phyloP scores from a whole-genome alignment of 805 yeast genomes.

The Kuraishia molischiana region DNA sequence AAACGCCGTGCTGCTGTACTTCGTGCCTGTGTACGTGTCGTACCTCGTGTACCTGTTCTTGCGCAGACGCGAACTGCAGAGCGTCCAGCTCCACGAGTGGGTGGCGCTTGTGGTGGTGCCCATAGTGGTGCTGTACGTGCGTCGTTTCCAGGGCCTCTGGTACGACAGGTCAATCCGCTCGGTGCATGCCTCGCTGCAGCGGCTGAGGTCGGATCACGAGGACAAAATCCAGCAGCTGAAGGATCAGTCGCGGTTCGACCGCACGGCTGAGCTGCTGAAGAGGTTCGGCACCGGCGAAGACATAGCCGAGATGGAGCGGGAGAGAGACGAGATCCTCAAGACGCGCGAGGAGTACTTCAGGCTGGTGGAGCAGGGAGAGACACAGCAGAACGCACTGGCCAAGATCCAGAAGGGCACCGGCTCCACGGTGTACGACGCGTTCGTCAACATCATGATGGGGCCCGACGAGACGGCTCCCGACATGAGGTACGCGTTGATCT shows the following conservation, averaged over 20 bases:
- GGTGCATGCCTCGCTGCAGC: constrained; percentile 14
- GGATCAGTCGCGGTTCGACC: constrained; percentile 59
- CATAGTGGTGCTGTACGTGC: constrained; percentile 6
- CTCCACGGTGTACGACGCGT: constrained; percentile 28
- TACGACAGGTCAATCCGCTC: constrained; percentile 12
- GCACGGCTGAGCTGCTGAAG: constrained; percentile 63
- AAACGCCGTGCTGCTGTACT: constrained; percentile 10
- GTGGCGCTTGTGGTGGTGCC: constrained; percentile 8
- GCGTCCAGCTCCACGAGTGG: not conserved
- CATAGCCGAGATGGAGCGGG: constrained; percentile 23
- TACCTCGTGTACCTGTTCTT: constrained; percentile 12
- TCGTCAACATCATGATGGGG: constrained; percentile 39
- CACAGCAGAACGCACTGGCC: constrained; percentile 5
- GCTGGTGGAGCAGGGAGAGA: constrained; percentile 18
- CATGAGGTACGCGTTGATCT: constrained; percentile 61
- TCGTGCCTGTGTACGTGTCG: constrained; percentile 11
- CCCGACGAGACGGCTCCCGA: constrained; percentile 55
- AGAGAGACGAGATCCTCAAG: constrained; percentile 30
- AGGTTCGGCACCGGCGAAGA: constrained; percentile 51
- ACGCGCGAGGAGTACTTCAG: constrained; percentile 29
- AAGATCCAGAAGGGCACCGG: constrained; percentile 7
- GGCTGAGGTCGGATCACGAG: constrained; percentile 21
- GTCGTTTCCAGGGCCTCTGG: constrained; percentile 7
- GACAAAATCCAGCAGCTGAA: constrained; percentile 24
- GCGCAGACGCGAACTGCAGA: not conserved